Evolutionary conservation across 176 grass and related monocot genomes (phyloP), one percentile per base, ranked within the genome.

Genomic region (Oryza brachyantha): DNA sequence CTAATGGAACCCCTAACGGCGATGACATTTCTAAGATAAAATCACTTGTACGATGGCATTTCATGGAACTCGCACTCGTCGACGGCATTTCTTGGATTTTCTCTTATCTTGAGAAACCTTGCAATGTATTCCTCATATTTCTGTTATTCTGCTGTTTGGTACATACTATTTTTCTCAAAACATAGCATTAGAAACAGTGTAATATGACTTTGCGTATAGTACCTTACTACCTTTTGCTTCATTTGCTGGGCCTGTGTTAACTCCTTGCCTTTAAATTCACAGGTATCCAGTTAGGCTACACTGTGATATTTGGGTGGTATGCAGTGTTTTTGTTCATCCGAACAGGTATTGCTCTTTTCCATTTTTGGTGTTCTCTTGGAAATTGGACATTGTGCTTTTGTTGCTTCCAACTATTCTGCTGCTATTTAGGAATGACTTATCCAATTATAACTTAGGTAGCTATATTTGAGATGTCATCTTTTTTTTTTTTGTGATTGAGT

Each of bases 221-320:
- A 70, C 8, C 29, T 64, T 85, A 67, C 21, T 67, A 70, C 8
- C 29, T 64, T 85, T 68, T 36, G 5, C 29, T 60, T 48, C 64
- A 26, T 31, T 70, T 65, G 12, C 41, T 82, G 5, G 55, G 60
- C 37, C 77, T 72, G 13, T 55, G 41, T 68, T 78, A 10, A 75
- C 74, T 59, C 39, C 0, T 45, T 75, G 5, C 35, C 24, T 79
- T 72, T 54, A 11, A 11, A n/a, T 82, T 80, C 9, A 65, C 87
- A 97, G 91, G 95, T 71, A 12, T 97, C 64, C 95, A 97, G 66
- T 80, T 97, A 87, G 87, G 95, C 61, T 97, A 97, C 85, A 97
- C 95, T 59, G 80, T 97, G 60, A 81, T 90, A 63, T 97, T 97
- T 83, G 95, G 95, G 68, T 97, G 95, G 95, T 97, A 94, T 55